Conservation (phyloP, 495 filamentous ascomycete genomes). For the Staphylotrichum tortipilum region DNA sequence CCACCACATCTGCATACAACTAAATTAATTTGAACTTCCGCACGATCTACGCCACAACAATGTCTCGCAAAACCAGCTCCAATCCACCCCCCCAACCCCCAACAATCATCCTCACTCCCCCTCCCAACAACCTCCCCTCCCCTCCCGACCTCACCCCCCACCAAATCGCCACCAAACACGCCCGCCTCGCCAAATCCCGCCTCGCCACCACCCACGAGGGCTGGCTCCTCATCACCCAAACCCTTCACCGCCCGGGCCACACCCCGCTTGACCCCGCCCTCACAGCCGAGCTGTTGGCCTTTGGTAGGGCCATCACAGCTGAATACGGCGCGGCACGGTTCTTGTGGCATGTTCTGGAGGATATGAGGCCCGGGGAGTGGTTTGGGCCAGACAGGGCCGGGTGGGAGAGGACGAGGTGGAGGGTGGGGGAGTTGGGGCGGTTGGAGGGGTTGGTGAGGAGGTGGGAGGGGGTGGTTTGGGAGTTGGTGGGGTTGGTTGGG, state of each 20-base stretch:
- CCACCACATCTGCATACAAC: too few species aligned
- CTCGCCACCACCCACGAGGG: constrained; percentile 6
- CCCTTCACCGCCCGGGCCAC: neutral
- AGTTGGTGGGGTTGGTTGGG: constrained; percentile 1
- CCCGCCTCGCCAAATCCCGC: neutral
- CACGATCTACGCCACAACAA: too few species aligned
- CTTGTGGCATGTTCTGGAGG: neutral
- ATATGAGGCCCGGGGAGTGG: neutral
- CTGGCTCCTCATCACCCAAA: neutral
- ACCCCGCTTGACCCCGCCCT: neutral
- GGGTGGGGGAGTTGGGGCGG: neutral
- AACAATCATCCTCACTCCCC: too few species aligned
- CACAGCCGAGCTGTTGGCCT: neutral
- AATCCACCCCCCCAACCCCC: too few species aligned
- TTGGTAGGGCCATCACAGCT: neutral
- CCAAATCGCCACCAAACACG: neutral
- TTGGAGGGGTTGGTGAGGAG: constrained; percentile 4
- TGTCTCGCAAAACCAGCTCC: too few species aligned
- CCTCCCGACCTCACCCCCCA: neutral
- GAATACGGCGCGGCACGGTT: neutral
- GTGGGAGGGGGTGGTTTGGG: constrained; percentile 3
- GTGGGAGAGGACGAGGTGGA: neutral
- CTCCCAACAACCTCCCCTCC: too few species aligned
- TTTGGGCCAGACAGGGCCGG: neutral
- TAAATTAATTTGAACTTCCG: too few species aligned